phyloP scores from a whole-genome alignment of 2,329 filamentous ascomycete species.

The Ustilaginoidea virens region DNA sequence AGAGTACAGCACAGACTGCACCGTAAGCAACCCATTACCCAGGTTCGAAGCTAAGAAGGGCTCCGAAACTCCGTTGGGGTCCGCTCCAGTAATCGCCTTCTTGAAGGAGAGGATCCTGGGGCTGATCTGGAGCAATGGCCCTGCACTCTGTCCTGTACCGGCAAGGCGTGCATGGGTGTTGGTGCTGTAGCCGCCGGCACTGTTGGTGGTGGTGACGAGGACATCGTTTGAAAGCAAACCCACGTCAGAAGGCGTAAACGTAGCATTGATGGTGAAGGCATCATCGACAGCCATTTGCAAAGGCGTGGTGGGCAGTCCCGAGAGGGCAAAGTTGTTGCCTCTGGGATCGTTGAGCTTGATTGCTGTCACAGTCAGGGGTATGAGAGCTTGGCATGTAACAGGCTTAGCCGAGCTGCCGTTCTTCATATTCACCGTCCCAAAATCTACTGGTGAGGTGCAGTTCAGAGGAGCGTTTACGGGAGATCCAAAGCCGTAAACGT shows the following conservation, averaged over 20 bases:
- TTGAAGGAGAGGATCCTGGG: constrained; percentile 34
- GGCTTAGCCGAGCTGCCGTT: constrained; percentile 11
- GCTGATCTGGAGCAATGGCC: constrained; percentile 28
- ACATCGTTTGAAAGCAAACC: constrained; percentile 33
- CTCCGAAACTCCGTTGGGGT: constrained; percentile 22
- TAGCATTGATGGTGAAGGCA: constrained; percentile 25
- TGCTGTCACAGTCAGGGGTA: constrained; percentile 24
- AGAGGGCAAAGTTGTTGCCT: constrained; percentile 22
- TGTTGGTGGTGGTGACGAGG: constrained; percentile 31
- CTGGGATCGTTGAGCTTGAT: constrained; percentile 18
- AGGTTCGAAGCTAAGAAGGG: constrained; percentile 32
- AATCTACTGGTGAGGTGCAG: constrained; percentile 32
- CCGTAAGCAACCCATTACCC: constrained; percentile 28
- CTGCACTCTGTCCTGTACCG: constrained; percentile 31
- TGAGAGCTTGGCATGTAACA: constrained; percentile 32
- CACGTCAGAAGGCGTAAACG: constrained; percentile 29
- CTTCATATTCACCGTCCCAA: constrained; percentile 28
- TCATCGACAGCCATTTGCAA: constrained; percentile 17
- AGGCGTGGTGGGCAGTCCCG: constrained; percentile 17
- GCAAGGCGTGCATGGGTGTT: constrained; percentile 29
- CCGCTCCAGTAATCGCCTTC: constrained; percentile 28
- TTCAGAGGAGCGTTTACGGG: constrained; percentile 37
- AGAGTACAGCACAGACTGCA: constrained; percentile 29
- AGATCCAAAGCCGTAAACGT: constrained; percentile 38
- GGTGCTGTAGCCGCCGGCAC: constrained; percentile 27